phyloP scores from a whole-genome alignment of 2,329 filamentous ascomycete species.

The Alternaria conjuncta region DNA sequence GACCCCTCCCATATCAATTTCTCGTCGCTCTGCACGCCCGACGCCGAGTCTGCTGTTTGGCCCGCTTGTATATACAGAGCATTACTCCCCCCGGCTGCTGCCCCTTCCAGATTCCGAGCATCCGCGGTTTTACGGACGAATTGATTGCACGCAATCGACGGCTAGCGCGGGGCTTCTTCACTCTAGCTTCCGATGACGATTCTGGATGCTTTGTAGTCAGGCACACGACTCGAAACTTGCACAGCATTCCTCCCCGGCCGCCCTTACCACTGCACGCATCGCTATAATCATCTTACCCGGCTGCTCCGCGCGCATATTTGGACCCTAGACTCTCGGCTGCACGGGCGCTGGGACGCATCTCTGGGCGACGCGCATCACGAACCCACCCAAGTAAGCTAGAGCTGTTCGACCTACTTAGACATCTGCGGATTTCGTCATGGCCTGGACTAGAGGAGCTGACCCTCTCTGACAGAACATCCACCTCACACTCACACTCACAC shows the following conservation, averaged over 20 bases:
- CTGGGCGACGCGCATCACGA: conserved; percentile 16
- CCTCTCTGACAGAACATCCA: conserved; percentile 10
- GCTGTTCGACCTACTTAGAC: conserved; percentile 25
- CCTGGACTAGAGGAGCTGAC: conserved; percentile 14
- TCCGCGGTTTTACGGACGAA: conserved; percentile 14
- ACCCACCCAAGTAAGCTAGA: conserved; percentile 24
- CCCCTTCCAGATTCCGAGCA: conserved; percentile 1
- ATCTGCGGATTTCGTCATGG: conserved; percentile 30
- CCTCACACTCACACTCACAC: background rate
- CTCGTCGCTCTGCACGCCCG: conserved; percentile 9
- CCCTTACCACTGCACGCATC: conserved; percentile 7
- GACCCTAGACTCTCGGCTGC: conserved; percentile 5
- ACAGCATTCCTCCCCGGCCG: background rate
- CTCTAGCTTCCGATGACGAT: conserved; percentile 27
- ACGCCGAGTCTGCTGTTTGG: background rate
- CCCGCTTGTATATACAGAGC: background rate
- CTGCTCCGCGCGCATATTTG: conserved; percentile 13
- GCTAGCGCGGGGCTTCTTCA: conserved; percentile 19
- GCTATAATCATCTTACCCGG: conserved; percentile 6
- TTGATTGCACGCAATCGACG: conserved; percentile 3
- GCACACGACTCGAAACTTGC: conserved; percentile 15
- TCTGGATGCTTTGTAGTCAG: conserved; percentile 16
- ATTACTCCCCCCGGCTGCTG: background rate
- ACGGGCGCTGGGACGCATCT: conserved; percentile 15
- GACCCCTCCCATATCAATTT: conserved; percentile 17